Percentiles rank a stretch among this genome's conserved stretches.
These are phyloP conservation scores for Scedosporium aurantiacum DNA, from an alignment of 2,329 filamentous ascomycete genomes.

Conservation along the genomic window DNA sequence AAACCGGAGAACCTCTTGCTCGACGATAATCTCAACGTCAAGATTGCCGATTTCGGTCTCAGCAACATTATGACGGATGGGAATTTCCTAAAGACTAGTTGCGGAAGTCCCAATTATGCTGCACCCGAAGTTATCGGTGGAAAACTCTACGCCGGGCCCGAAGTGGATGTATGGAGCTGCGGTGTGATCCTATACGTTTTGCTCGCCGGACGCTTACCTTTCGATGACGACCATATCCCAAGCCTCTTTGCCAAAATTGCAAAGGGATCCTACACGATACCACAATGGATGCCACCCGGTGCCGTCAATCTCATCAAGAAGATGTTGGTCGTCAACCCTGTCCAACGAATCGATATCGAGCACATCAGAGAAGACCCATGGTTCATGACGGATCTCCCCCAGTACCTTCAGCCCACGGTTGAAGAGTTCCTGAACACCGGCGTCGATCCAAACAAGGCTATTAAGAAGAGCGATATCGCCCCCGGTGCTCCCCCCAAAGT, in stretches of 20 bases:
- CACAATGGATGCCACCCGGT: conserved; percentile 78
- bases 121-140: conserved; percentile 96
- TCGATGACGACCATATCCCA: conserved; percentile 97
- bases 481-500: conserved; percentile 67
- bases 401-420: conserved; percentile 75
- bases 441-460: conserved; percentile 86
- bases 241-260: conserved; percentile 97
- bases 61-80: conserved; percentile 99
- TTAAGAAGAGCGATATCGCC: conserved; percentile 70
- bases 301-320: conserved; percentile 74
- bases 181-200: conserved; percentile 83
- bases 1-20: conserved; percentile 96
- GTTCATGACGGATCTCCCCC: conserved; percentile 79
- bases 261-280: conserved; percentile 84
- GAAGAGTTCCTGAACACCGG: conserved; percentile 91
- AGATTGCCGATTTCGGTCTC: conserved; percentile 96
- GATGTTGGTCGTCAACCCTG: conserved; percentile 92
- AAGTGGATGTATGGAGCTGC: conserved; percentile 97
- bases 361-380: conserved; percentile 90
- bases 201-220: conserved; percentile 73
- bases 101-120: conserved; percentile 95
- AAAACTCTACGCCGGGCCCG: conserved; percentile 92
- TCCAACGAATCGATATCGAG: conserved; percentile 85
- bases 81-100: conserved; percentile 97
- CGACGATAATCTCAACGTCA: conserved; percentile 92